phyloP scores from a whole-genome alignment of 2,329 filamentous ascomycete species.

The Trichoderma gracile region DNA sequence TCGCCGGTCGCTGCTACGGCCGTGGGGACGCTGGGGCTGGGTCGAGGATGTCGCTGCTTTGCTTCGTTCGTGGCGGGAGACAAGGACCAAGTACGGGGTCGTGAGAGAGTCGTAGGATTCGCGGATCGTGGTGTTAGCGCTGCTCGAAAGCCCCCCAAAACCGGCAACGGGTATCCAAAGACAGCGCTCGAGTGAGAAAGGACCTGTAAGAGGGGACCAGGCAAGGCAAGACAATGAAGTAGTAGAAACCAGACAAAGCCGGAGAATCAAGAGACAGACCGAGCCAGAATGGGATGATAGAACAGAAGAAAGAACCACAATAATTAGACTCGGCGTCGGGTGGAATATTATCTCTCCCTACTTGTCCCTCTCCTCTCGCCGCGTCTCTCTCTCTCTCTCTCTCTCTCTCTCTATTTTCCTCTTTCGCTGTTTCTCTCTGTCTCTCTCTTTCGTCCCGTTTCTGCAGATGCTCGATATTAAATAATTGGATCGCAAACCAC shows the following conservation, averaged over 20 bases:
- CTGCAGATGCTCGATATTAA: neutral
- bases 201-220: no score
- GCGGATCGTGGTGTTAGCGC: neutral
- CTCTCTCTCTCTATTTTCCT: neutral
- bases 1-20: conserved; percentile 13
- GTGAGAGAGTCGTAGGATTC: no score
- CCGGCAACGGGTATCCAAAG: neutral
- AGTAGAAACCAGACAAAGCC: neutral
- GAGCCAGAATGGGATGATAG: neutral
- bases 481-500: neutral
- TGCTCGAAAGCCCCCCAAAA: neutral
- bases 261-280: neutral
- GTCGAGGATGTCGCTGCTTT: conserved; percentile 6
- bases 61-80: neutral
- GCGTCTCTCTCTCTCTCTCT: neutral
- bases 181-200: neutral
- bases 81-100: no score
- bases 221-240: neutral
- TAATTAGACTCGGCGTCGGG: neutral
- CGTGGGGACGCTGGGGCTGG: conserved; percentile 7
- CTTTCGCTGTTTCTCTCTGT: neutral
- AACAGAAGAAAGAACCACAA: neutral
- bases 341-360: conserved; percentile 5
- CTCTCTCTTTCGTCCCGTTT: neutral
- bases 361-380: neutral